Evolutionary conservation across 345 rosid species (phyloP).

Genomic region (Rhizophora mangle): DNA sequence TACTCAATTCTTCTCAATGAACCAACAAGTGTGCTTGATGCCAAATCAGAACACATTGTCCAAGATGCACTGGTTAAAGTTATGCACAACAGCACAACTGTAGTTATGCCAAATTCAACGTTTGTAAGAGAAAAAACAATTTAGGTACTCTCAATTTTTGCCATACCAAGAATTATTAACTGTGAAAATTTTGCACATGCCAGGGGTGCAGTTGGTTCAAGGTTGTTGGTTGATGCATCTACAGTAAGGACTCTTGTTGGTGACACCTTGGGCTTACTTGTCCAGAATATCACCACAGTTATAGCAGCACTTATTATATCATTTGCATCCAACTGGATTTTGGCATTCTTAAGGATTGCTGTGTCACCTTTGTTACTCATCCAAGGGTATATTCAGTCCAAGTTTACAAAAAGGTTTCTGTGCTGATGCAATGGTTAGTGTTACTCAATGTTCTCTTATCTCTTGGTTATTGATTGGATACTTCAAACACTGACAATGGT

Average conservation of each 20-base stretch:
- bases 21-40: too few relatives aligned
- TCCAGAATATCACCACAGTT: conserved; percentile 50
- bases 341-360: conserved; percentile 42
- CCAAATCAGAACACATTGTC: too few relatives aligned
- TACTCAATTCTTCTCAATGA: too few relatives aligned
- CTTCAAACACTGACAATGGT: neutral
- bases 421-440: conserved; percentile 39
- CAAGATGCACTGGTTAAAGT: too few relatives aligned
- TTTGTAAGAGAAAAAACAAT: conserved; percentile 1
- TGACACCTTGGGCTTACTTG: conserved; percentile 47
- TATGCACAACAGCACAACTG: too few relatives aligned
- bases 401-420: conserved; percentile 53
- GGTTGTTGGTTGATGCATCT: conserved; percentile 63
- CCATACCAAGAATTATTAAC: neutral
- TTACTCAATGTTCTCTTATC: neutral
- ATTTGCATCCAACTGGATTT: conserved; percentile 53
- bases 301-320: conserved; percentile 46
- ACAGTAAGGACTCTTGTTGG: conserved; percentile 49
- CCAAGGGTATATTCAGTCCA: conserved; percentile 46
- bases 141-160: neutral
- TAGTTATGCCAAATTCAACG: conserved; percentile 49
- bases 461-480: too few relatives aligned
- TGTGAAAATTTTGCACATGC: neutral
- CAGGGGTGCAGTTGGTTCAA: conserved; percentile 68
- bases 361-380: conserved; percentile 43